Evolutionary conservation across 2,329 filamentous ascomycete species (phyloP), one percentile per base, ranked within the genome.

Genomic region (Microthyrium microscopicum): DNA sequence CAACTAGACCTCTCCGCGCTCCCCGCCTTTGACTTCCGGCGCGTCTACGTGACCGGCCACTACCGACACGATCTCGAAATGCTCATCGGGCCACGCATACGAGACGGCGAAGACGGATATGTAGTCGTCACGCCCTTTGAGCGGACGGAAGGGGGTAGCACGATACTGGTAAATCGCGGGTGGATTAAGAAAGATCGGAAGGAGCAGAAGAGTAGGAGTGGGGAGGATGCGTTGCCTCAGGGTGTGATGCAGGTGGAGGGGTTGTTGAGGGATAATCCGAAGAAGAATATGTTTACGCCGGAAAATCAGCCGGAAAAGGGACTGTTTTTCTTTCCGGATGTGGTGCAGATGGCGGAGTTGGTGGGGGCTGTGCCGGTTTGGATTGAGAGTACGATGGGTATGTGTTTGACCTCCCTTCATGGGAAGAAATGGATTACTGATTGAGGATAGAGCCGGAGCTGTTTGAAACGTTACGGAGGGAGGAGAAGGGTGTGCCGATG

Each of bases 281-380:
- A 92, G 68, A 92, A 87, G 66, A 98, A 98, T 54, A 78, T 85
- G 69, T 98, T 98, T 54, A 98, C 89, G 36, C 89, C 89, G 0
- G 74, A 79, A 0, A 98, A 98, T 47, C 64, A 72, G 44, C 87
- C 87, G 0, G 76, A 85, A 44, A 73, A 74, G 49, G 72, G 77
- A 38, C 76, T 84, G 54, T 98, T 91, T 53, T 93, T 93, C 58
- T 98, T 98, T 49, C 87, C 89, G 0, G 87, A 93, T 55, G 82
- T 98, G 17, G 56, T 68, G 46, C 73, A 94, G 63, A 98, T 98
- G 89, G 89, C 89, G 2, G 64, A 62, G 40, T 57, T 83, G 51
- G 75, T 74, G 17, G 82, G 80, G 1, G 85, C 78, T 46, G 83
- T 94, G 57, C 66, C 83, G 1, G 79, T 98, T 25, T 94, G 85